phyloP scores from a whole-genome alignment of 768 basidiomycete species.

The Amanita pseudoporphyria region DNA sequence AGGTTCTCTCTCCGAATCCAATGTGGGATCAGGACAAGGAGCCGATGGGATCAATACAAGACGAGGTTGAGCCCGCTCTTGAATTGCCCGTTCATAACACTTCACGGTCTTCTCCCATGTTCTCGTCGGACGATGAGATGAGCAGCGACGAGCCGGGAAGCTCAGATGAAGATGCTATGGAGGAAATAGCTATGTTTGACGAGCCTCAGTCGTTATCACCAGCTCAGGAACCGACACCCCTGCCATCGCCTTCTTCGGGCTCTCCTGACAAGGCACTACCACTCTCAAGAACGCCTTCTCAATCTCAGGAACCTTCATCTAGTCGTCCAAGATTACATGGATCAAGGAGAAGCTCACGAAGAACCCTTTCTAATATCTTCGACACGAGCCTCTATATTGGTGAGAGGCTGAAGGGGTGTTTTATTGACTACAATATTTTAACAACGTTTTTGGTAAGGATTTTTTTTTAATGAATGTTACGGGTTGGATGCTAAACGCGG shows the following conservation, averaged over 20 bases:
- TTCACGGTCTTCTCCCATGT: slow-evolving; percentile 39
- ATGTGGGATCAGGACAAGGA: slow-evolving; percentile 46
- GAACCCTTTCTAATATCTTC: slow-evolving; percentile 25
- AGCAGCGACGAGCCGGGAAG: slow-evolving; percentile 56
- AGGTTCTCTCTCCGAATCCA: slow-evolving; percentile 63
- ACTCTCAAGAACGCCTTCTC: slow-evolving; percentile 15
- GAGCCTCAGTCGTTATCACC: slow-evolving; percentile 32
- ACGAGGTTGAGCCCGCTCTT: slow-evolving; percentile 53
- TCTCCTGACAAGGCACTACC: slow-evolving; percentile 20
- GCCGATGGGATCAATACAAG: slow-evolving; percentile 25
- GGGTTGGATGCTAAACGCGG: background rate
- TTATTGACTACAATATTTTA: slow-evolving; percentile 66
- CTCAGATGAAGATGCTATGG: slow-evolving; percentile 74
- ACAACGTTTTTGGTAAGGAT: slow-evolving; percentile 65
- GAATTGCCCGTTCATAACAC: slow-evolving; percentile 56
- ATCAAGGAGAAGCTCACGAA: slow-evolving; percentile 49
- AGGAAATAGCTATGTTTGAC: slow-evolving; percentile 73
- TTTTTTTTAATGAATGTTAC: slow-evolving; percentile 9
- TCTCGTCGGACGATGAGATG: slow-evolving; percentile 40
- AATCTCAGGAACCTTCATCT: slow-evolving; percentile 14
- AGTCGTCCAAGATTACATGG: slow-evolving; percentile 16
- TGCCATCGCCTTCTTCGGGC: slow-evolving; percentile 21
- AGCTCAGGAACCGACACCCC: slow-evolving; percentile 23
- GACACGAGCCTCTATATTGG: slow-evolving; percentile 49
- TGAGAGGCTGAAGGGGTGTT: slow-evolving; percentile 70